Base-by-base conservation (phyloP, 2,329 filamentous ascomycete genomes). In the Aureobasidium sp. region DNA sequence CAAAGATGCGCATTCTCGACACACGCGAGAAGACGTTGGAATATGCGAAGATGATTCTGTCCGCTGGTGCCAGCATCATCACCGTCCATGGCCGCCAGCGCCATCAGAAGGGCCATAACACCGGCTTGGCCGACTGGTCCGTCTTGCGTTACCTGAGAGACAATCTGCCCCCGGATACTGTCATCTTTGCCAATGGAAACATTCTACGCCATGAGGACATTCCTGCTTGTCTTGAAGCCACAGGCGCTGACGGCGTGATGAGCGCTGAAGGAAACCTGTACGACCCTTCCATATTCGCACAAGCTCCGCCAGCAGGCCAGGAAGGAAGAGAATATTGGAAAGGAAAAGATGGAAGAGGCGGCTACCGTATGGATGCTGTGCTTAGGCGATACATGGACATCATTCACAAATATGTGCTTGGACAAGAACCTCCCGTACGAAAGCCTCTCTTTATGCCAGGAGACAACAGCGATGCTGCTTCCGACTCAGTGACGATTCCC, bases 141-240 rank as follows among this genome's bases (percentile, higher is more conserved):
- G 81, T 86, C 64, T 84, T 98, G 54, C 79, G 84, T 4, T 91
- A 87, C 64, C 70, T 98, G 59, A 78, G 93, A 44, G 88, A 95
- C 10, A 86, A 85, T 57, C 71, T 98, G 25, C 91, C 91, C 0
- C 72, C 78, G 1, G 90, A 96, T 42, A 94, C 90, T 6, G 93
- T 98, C 21, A 81, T 98, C 2, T 97, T 98, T 66, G 93, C 93
- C 3, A 98, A 98, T 68, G 93, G 93, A 11, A 98, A 98, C 64
- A 85, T 96, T 30, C 73, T 98, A 55, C 85, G 88, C 66, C 78
- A 85, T 55, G 83, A 76, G 0, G 91, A 98, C 66, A 74, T 98
- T 10, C 79, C 85, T 47, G 73, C 73, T 17, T 97, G 91, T 64
- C 72, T 98, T 17, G 79, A 83, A 45, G 88, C 78, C 4, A 98